These are phyloP conservation scores for Metschnikowia amazonensis DNA, from an alignment of 805 yeast genomes.

Conservation along the genomic window DNA sequence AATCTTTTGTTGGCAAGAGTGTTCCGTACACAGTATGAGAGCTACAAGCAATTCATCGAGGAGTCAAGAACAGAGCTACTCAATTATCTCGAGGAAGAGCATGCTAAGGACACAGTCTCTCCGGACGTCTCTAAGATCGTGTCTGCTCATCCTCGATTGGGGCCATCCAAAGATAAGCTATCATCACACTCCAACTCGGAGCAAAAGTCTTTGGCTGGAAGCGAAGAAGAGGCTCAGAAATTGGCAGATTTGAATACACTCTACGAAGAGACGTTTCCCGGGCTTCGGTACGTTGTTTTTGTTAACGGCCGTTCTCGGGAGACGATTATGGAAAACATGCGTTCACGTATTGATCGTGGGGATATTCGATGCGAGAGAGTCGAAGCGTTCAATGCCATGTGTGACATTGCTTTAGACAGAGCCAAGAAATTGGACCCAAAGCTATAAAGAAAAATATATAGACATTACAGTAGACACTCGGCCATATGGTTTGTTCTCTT, in stretches of 20 bases:
- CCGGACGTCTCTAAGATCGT: conserved; percentile 50
- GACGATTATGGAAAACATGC: conserved; percentile 53
- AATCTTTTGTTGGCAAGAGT: conserved; percentile 29
- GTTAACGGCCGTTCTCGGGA: conserved; percentile 77
- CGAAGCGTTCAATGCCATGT: conserved; percentile 82
- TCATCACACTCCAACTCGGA: conserved; percentile 67
- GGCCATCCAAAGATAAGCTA: conserved; percentile 52
- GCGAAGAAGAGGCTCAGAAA: conserved; percentile 46
- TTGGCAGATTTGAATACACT: conserved; percentile 51
- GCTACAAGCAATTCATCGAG: conserved; percentile 43
- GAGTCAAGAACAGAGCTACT: conserved; percentile 37
- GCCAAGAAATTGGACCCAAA: conserved; percentile 49
- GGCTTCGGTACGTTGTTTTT: conserved; percentile 81
- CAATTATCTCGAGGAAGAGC: conserved; percentile 26
- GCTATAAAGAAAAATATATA: conserved; percentile 14
- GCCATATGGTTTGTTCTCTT: not conserved
- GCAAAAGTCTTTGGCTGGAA: conserved; percentile 58
- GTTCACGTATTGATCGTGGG: conserved; percentile 44
- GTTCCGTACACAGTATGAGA: conserved; percentile 17
- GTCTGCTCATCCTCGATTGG: conserved; percentile 90
- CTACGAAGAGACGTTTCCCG: conserved; percentile 61
- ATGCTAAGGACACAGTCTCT: conserved; percentile 19
- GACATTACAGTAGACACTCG: too few species aligned
- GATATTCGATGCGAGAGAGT: conserved; percentile 52
- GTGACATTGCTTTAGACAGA: conserved; percentile 84